phyloP scores from a whole-genome alignment of 208 protist species.

The Trypanosoma avium region DNA sequence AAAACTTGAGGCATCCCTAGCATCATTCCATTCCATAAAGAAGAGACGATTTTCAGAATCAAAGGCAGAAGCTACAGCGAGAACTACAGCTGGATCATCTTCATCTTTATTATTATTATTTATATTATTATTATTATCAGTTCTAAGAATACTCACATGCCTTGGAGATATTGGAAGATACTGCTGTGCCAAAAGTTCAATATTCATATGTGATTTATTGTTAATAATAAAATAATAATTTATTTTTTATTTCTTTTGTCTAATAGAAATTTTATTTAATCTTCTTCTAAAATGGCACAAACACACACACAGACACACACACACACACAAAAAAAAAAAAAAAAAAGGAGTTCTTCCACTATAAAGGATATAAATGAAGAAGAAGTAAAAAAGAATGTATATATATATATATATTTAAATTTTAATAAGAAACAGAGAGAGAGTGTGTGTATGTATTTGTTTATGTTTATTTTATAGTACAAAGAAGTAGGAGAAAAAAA shows the following conservation, averaged over 20 bases:
- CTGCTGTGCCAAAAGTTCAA: slow-evolving; percentile 30
- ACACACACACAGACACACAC: background rate
- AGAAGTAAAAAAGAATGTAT: too few species aligned
- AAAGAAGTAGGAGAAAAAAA: background rate
- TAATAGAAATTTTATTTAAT: too few species aligned
- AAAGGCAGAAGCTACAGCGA: slow-evolving; percentile 22
- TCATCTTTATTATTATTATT: too few species aligned
- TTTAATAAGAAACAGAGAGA: too few species aligned
- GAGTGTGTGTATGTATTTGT: too few species aligned
- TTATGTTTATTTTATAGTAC: background rate
- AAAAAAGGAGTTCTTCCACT: too few species aligned
- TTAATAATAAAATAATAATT: too few species aligned
- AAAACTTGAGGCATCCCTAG: slow-evolving; percentile 15
- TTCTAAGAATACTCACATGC: slow-evolving; percentile 21
- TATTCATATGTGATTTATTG: background rate
- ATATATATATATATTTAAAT: too few species aligned
- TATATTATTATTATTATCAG: too few species aligned
- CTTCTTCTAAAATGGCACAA: background rate
- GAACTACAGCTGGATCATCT: slow-evolving; percentile 18
- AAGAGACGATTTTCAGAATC: slow-evolving; percentile 22
- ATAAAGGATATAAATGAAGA: too few species aligned
- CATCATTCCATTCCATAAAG: slow-evolving; percentile 31
- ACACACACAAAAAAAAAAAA: too few species aligned
- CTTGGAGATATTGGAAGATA: slow-evolving; percentile 30
- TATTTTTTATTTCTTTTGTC: too few species aligned